These are phyloP conservation scores for Rossbeevera mucosa DNA, from an alignment of 768 basidiomycete genomes.

Conservation along the genomic window DNA sequence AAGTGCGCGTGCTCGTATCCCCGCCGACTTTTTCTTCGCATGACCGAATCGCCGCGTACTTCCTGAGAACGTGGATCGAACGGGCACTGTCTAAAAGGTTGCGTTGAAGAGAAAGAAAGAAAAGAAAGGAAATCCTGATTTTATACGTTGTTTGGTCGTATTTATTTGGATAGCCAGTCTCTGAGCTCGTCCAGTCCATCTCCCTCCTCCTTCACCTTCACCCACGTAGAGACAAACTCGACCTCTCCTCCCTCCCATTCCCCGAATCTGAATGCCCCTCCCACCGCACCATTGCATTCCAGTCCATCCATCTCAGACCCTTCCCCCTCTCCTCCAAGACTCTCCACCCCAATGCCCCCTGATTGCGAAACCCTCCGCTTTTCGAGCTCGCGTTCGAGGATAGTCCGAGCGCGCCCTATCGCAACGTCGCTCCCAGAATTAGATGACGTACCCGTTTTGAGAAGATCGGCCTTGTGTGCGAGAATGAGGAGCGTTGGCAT, in stretches of 20 bases:
- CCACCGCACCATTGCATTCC: constrained; percentile 55
- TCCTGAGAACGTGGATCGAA: constrained; percentile 39
- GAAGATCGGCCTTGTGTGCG: constrained; percentile 73
- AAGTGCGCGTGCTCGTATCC: constrained; percentile 60
- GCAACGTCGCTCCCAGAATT: constrained; percentile 45
- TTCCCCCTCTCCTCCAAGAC: constrained; percentile 66
- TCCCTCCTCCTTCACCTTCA: constrained; percentile 31
- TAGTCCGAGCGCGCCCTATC: constrained; percentile 63
- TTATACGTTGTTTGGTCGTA: constrained; percentile 29
- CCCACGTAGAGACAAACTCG: constrained; percentile 57
- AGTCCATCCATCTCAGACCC: constrained; percentile 66
- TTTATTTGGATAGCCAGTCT: constrained; percentile 48
- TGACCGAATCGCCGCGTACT: constrained; percentile 63
- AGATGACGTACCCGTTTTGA: constrained; percentile 43
- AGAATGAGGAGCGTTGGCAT: constrained; percentile 61
- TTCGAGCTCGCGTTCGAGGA: constrained; percentile 82
- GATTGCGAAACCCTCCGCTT: constrained; percentile 64
- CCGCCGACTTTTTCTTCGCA: constrained; percentile 56
- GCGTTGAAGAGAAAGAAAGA: constrained; percentile 34
- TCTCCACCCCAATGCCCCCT: constrained; percentile 66
- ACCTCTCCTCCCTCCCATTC: constrained; percentile 88
- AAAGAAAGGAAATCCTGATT: background rate
- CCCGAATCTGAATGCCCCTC: constrained; percentile 61
- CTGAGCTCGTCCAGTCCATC: constrained; percentile 42
- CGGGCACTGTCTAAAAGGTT: constrained; percentile 74